Percentiles rank a stretch among this genome's conserved stretches.
These are phyloP conservation scores for Zizania latifolia DNA, from an alignment of 176 grass and related monocot species.

Conservation along the genomic window DNA sequence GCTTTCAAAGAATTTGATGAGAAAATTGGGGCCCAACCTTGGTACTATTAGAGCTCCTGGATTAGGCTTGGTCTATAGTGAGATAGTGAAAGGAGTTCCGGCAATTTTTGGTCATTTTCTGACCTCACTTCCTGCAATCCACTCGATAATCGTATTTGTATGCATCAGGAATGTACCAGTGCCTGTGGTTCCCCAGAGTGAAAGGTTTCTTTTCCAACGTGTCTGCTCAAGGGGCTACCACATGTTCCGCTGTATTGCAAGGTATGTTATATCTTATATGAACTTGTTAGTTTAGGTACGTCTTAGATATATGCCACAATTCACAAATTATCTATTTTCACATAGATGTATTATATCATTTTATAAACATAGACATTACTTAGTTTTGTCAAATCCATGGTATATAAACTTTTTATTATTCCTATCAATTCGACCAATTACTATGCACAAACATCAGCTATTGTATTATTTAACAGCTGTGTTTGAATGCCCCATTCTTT, in stretches of 20 bases:
- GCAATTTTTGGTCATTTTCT: slow-evolving; percentile 95
- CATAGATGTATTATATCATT: background rate
- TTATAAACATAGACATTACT: background rate
- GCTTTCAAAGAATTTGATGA: slow-evolving; percentile 82
- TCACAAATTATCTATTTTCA: background rate
- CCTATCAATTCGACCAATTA: background rate
- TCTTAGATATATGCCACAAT: background rate
- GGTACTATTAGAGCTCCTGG: slow-evolving; percentile 94
- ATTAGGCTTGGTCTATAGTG: slow-evolving; percentile 75
- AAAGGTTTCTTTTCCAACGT: slow-evolving; percentile 93
- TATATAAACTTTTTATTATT: background rate
- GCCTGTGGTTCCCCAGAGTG: slow-evolving; percentile 78
- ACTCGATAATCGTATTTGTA: slow-evolving; percentile 92
- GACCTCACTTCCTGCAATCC: slow-evolving; percentile 85
- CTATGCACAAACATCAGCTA: background rate
- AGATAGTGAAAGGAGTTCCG: slow-evolving; percentile 90
- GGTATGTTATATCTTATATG: slow-evolving; percentile 38
- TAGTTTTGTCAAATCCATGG: background rate
- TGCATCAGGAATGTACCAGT: slow-evolving; percentile 90
- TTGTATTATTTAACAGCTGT: background rate
- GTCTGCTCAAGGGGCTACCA: slow-evolving; percentile 83
- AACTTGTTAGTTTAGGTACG: slow-evolving; percentile 1
- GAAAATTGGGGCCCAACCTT: slow-evolving; percentile 80
- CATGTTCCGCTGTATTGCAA: slow-evolving; percentile 94
- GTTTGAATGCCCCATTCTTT: too few species aligned